Conservation (phyloP, 2,329 filamentous ascomycete genomes). For the Cladosporium sp. region DNA sequence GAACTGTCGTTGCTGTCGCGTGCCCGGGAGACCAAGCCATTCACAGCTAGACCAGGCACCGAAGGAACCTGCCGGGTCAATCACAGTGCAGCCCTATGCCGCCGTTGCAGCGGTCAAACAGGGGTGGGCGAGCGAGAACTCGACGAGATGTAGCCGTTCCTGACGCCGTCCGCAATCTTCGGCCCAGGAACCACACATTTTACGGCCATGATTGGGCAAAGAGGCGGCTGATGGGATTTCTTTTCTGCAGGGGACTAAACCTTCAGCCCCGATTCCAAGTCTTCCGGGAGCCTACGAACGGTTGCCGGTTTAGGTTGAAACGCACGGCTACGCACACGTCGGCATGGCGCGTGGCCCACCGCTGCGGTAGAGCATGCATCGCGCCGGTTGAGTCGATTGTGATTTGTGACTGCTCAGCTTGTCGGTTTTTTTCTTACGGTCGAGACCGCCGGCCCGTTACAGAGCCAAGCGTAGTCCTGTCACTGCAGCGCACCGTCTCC, state of each 20-base stretch:
- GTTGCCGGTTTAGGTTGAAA: conserved; percentile 7
- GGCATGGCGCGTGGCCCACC: conserved; percentile 17
- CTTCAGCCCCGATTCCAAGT: conserved; percentile 14
- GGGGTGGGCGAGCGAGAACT: conserved; percentile 13
- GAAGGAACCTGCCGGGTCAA: conserved; percentile 23
- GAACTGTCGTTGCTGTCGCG: conserved; percentile 24
- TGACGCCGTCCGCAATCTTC: conserved; percentile 12
- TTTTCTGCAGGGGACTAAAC: conserved; percentile 21
- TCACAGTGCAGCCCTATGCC: conserved; percentile 29
- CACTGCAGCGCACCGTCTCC: conserved; percentile 7
- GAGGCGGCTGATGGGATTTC: conserved; percentile 16
- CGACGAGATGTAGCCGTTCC: conserved; percentile 22
- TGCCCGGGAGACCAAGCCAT: conserved; percentile 10
- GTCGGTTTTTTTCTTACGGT: conserved; percentile 9
- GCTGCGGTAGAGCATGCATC: conserved; percentile 17
- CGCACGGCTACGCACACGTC: conserved; percentile 19
- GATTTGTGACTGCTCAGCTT: neutral
- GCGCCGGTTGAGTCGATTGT: conserved; percentile 18
- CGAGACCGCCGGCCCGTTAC: conserved; percentile 12
- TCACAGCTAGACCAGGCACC: conserved; percentile 19
- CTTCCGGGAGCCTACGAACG: conserved; percentile 12
- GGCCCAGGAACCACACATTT: conserved; percentile 23
- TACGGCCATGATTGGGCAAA: conserved; percentile 1
- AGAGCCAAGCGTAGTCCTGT: conserved; percentile 3
- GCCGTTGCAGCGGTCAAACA: conserved; percentile 15